Evolutionary conservation across 2,329 filamentous ascomycete species (phyloP).

Genomic region (Talaromyces sp.): DNA sequence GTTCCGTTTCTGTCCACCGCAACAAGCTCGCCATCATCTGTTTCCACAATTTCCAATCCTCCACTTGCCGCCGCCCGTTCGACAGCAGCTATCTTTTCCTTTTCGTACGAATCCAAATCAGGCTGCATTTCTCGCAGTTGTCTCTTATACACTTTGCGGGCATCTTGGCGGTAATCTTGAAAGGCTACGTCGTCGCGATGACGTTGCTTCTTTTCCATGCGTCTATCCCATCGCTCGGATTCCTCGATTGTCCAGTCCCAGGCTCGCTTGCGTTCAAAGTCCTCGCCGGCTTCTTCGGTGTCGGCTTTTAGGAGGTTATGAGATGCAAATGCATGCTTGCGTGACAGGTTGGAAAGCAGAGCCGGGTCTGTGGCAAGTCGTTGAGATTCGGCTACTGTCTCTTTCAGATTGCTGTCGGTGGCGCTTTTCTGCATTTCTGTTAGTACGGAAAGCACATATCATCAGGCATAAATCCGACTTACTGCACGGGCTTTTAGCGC

Average conservation of each 20-base stretch:
- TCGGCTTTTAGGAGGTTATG: slow-evolving; percentile 94
- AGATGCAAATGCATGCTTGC: slow-evolving; percentile 81
- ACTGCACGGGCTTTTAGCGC: slow-evolving; percentile 76
- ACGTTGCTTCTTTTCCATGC: slow-evolving; percentile 78
- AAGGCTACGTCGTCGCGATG: slow-evolving; percentile 86
- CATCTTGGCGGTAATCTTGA: slow-evolving; percentile 82
- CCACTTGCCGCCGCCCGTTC: slow-evolving; percentile 81
- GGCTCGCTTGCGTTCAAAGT: slow-evolving; percentile 95
- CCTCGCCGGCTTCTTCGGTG: slow-evolving; percentile 76
- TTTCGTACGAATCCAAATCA: slow-evolving; percentile 80
- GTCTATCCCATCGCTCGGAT: slow-evolving; percentile 88
- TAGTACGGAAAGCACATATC: slow-evolving; percentile 22
- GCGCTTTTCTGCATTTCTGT: slow-evolving; percentile 40
- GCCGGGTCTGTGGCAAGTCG: slow-evolving; percentile 74
- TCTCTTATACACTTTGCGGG: slow-evolving; percentile 88
- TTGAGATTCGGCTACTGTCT: slow-evolving; percentile 79
- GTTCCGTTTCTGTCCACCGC: slow-evolving; percentile 87
- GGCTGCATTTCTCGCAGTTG: slow-evolving; percentile 76
- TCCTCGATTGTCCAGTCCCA: slow-evolving; percentile 99
- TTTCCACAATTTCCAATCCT: slow-evolving; percentile 89
- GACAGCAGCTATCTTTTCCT: slow-evolving; percentile 79
- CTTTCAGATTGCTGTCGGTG: slow-evolving; percentile 67
- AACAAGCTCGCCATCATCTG: slow-evolving; percentile 89
- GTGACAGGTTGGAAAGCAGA: slow-evolving; percentile 73
- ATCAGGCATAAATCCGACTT: slow-evolving; percentile 27